phyloP scores from a whole-genome alignment of 2,329 filamentous ascomycete species.

The Trichoderma sp. region DNA sequence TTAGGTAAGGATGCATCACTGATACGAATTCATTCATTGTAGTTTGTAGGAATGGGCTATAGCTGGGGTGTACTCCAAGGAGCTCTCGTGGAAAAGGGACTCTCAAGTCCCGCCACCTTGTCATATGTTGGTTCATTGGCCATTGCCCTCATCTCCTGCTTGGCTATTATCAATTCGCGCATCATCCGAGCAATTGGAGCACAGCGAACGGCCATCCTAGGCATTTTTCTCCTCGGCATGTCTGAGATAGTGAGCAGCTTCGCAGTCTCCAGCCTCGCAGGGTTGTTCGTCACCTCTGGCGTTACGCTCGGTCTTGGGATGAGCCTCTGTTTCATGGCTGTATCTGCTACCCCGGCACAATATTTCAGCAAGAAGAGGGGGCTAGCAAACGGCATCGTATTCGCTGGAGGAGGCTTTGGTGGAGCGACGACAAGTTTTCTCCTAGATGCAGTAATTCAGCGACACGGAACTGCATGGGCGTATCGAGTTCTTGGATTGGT shows the following conservation, averaged over 20 bases:
- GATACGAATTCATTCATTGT: background rate
- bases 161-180: constrained; percentile 54
- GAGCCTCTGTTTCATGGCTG: constrained; percentile 34
- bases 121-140: constrained; percentile 60
- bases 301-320: constrained; percentile 30
- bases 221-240: constrained; percentile 51
- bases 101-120: constrained; percentile 53
- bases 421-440: constrained; percentile 49
- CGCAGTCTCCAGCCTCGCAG: constrained; percentile 30
- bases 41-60: constrained; percentile 55
- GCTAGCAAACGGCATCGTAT: constrained; percentile 52
- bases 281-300: constrained; percentile 32
- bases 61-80: constrained; percentile 63
- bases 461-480: constrained; percentile 47
- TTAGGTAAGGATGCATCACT: background rate
- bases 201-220: constrained; percentile 46
- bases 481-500: constrained; percentile 52
- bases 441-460: constrained; percentile 44
- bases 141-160: constrained; percentile 49
- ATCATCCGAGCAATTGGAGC: constrained; percentile 52
- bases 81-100: constrained; percentile 50
- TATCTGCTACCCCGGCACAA: constrained; percentile 49
- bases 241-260: constrained; percentile 42
- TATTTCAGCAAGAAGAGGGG: constrained; percentile 53
- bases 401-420: constrained; percentile 52